phyloP scores from a whole-genome alignment of 495 filamentous ascomycete genomes.

The Podospora comata region DNA sequence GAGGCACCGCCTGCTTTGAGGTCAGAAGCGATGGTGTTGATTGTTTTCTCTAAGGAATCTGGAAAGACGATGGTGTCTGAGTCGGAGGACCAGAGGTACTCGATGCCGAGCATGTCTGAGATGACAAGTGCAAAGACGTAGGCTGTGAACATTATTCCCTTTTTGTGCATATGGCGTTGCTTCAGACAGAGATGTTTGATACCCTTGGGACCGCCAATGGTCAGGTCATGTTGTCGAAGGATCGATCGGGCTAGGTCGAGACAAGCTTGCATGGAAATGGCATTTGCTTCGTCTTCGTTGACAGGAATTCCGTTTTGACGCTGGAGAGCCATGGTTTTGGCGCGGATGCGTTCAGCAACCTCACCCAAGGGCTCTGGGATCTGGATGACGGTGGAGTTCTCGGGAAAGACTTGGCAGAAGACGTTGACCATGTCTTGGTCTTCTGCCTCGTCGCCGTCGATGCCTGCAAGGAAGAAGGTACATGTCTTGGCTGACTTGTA shows the following conservation, averaged over 20 bases:
- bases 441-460: constrained; percentile 17
- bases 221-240: constrained; percentile 11
- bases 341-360: constrained; percentile 16
- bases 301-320: constrained; percentile 7
- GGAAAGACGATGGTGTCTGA: constrained; percentile 21
- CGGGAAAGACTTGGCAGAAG: constrained; percentile 12
- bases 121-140: constrained; percentile 18
- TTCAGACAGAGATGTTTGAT: constrained; percentile 16
- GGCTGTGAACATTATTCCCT: constrained; percentile 20
- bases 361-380: constrained; percentile 15
- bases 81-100: constrained; percentile 18
- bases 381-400: constrained; percentile 16
- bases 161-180: constrained; percentile 21
- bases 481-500: constrained; percentile 16
- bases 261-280: constrained; percentile 14
- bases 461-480: constrained; percentile 13
- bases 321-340: constrained; percentile 11
- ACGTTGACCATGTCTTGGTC: constrained; percentile 18
- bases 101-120: constrained; percentile 16
- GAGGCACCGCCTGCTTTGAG: constrained; percentile 13
- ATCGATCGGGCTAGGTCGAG: constrained; percentile 12
- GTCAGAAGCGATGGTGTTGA: constrained; percentile 18
- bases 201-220: not conserved
- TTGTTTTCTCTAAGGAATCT: constrained; percentile 15
- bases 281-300: constrained; percentile 5